phyloP scores from a whole-genome alignment of 2,329 filamentous ascomycete genomes.

The Chlorencoelia australis region DNA sequence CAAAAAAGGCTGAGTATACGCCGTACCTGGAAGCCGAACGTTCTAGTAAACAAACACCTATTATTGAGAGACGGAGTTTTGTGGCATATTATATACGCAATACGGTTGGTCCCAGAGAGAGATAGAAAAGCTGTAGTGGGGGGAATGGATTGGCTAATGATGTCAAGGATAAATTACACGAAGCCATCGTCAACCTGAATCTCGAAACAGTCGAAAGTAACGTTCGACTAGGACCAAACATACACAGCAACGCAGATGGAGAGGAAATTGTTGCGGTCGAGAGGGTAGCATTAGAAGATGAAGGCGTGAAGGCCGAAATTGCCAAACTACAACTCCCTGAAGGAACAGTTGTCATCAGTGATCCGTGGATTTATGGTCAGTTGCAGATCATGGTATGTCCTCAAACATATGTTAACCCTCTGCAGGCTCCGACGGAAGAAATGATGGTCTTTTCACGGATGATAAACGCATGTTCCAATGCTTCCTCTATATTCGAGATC shows the following conservation, averaged over 20 bases:
- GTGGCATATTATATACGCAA: slow-evolving; percentile 49
- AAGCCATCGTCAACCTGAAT: slow-evolving; percentile 45
- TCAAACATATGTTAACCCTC: background rate
- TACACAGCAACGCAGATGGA: slow-evolving; percentile 49
- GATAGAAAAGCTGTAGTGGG: no score
- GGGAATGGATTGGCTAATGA: slow-evolving; percentile 4
- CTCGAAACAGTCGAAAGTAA: slow-evolving; percentile 43
- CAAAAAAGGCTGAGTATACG: slow-evolving; percentile 41
- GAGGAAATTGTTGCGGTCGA: slow-evolving; percentile 51
- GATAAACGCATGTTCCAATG: slow-evolving; percentile 46
- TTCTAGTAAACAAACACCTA: slow-evolving; percentile 29
- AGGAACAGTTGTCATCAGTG: slow-evolving; percentile 46
- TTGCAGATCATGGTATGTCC: background rate
- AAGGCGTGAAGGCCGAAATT: slow-evolving; percentile 47
- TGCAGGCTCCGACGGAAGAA: slow-evolving; percentile 40
- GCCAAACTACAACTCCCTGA: slow-evolving; percentile 51
- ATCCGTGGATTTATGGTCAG: slow-evolving; percentile 56
- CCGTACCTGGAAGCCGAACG: slow-evolving; percentile 41
- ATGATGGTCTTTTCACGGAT: slow-evolving; percentile 36
- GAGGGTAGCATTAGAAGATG: slow-evolving; percentile 42
- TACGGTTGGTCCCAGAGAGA: slow-evolving; percentile 49
- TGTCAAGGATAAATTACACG: slow-evolving; percentile 48
- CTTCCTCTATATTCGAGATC: slow-evolving; percentile 57
- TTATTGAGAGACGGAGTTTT: slow-evolving; percentile 41
- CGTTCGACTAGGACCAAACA: slow-evolving; percentile 45